Conservation (phyloP, 768 basidiomycete genomes). For the Panus rudis region DNA sequence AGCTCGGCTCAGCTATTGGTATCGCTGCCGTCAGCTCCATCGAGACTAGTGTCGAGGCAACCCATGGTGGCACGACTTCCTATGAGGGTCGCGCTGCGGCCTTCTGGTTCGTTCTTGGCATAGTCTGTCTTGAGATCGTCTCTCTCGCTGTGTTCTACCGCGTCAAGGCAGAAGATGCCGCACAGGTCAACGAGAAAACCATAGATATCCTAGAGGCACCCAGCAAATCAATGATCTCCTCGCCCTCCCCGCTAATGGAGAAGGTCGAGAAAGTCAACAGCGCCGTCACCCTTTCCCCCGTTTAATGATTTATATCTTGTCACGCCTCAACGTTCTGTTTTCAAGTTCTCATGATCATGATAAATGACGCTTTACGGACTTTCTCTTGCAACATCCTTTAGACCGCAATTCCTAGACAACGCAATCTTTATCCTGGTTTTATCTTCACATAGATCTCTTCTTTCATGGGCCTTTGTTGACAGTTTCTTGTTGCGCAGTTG, state of each 20-base stretch:
- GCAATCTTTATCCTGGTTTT: too few species aligned
- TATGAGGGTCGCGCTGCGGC: constrained; percentile 38
- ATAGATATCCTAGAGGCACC: background rate
- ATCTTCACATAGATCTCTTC: too few species aligned
- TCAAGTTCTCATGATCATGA: too few species aligned
- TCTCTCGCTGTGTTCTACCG: constrained; percentile 30
- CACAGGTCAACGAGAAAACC: constrained; percentile 15
- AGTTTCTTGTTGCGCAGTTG: too few species aligned
- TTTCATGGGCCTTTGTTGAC: too few species aligned
- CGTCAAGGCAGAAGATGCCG: constrained; percentile 13
- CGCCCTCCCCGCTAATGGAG: background rate
- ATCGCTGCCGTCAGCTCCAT: constrained; percentile 43
- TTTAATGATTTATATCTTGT: too few species aligned
- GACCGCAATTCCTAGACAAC: too few species aligned
- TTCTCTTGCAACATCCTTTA: too few species aligned
- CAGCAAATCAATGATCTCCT: background rate
- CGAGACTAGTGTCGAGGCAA: constrained; percentile 34
- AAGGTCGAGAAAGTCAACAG: constrained; percentile 3
- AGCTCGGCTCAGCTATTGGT: constrained; percentile 46
- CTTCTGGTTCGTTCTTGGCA: constrained; percentile 26
- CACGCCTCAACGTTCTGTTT: too few species aligned
- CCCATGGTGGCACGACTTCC: constrained; percentile 22
- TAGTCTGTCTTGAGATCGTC: constrained; percentile 27
- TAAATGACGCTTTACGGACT: too few species aligned
- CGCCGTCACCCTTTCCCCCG: background rate